Evolutionary conservation across 1,284 basidiomycete genomes (phyloP).

Genomic region (Microbotryum lychnidis-dioicae): DNA sequence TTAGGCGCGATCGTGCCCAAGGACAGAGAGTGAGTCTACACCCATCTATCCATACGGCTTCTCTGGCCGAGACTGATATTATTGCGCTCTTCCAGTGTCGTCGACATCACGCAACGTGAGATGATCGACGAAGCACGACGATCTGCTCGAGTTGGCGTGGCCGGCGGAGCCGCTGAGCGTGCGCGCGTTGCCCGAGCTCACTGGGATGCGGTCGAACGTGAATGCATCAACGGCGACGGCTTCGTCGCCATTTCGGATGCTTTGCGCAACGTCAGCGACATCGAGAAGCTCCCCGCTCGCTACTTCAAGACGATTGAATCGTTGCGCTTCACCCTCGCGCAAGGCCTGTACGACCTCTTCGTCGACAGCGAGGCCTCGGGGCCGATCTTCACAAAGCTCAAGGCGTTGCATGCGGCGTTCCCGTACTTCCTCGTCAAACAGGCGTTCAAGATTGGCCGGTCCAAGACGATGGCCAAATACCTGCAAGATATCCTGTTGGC

Average conservation of each 20-base stretch:
- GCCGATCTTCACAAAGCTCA: slow-evolving; percentile 28
- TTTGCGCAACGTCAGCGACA: slow-evolving; percentile 10
- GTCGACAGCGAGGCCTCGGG: slow-evolving; percentile 23
- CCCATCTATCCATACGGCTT: not conserved
- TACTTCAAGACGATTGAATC: slow-evolving; percentile 30
- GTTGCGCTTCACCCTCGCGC: slow-evolving; percentile 21
- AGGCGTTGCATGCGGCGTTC: slow-evolving; percentile 25
- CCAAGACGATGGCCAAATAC: slow-evolving; percentile 27
- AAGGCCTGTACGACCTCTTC: slow-evolving; percentile 26
- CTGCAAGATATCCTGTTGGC: slow-evolving; percentile 32
- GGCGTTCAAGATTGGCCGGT: slow-evolving; percentile 28
- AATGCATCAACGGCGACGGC: slow-evolving; percentile 29
- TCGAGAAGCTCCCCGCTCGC: slow-evolving; percentile 27
- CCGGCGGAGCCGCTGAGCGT: slow-evolving; percentile 24
- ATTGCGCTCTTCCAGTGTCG: slow-evolving; percentile 9
- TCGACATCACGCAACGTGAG: slow-evolving; percentile 29
- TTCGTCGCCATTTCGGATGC: slow-evolving; percentile 28
- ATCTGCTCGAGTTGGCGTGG: slow-evolving; percentile 20
- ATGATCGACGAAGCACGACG: slow-evolving; percentile 31
- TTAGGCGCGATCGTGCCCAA: slow-evolving; percentile 25
- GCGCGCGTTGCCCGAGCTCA: slow-evolving; percentile 16
- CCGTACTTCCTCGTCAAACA: slow-evolving; percentile 32
- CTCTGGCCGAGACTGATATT: not conserved
- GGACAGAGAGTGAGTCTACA: slow-evolving; percentile 23
- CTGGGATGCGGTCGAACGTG: slow-evolving; percentile 24